Base-by-base conservation (phyloP, 225 moss, liverwort and hornwort species). In the Asterella californica region DNA sequence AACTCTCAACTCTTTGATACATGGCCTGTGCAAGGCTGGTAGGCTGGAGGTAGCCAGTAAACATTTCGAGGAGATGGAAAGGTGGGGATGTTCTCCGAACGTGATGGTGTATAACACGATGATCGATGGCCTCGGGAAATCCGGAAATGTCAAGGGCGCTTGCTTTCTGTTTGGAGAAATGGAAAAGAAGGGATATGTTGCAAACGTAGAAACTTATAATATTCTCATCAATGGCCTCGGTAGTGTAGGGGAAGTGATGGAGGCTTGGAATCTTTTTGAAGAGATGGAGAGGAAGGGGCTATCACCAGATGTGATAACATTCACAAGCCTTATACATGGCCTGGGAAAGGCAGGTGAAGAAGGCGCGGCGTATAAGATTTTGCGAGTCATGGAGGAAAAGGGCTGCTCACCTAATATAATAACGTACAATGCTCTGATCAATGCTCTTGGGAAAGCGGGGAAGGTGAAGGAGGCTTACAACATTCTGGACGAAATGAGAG, bases 201-300 rank as follows among this genome's bases (percentile, higher is more conserved):
- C 93, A 19, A 91, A 91, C 70, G 92, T 89, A 6, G 90, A 94
- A 80, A 94, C 94, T 0, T 94, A 93, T 74, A 97, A 97, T 66
- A 91, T 93, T 80, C 77, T 91, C 70, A 91, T 97, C 76, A 94
- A 92, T 79, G 91, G 93, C n/a, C 83, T 94, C 25, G 92, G 96
- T 15, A 86, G 88, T 71, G 88, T 82, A 53, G 93, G 94, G 11
- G 90, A 90, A 65, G 72, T 92, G 70, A 89, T 92, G 76, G 96
- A 92, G 60, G 96, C 93, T 42, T 88, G 78, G 81, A 93, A 92
- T 52, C 82, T 92, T 70, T 84, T 96, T 37, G 82, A 88, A 65
- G 91, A 94, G 86, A 94, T 94, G 94, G 90, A 88, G 82, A 78
- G 80, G 29, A 89, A 89, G 22, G 91, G 90, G 36, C 90, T 88